phyloP scores from a whole-genome alignment of 371 early-diverging fungal genomes.

The Rhizopus sp. region DNA sequence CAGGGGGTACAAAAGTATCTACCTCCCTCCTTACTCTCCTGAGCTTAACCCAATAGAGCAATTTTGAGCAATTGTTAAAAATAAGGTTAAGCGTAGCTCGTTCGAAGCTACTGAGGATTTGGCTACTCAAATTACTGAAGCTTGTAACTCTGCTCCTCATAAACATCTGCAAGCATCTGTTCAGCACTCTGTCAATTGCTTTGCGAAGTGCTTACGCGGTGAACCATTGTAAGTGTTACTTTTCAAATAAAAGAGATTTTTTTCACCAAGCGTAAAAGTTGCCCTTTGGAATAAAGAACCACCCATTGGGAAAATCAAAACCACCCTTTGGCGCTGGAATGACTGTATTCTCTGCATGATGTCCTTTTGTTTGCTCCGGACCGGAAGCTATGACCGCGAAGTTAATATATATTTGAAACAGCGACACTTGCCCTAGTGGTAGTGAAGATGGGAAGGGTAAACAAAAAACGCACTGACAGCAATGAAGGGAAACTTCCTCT shows the following conservation, averaged over 20 bases:
- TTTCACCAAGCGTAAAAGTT: not conserved
- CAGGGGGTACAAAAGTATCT: constrained; percentile 7
- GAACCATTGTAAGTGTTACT: constrained; percentile 1
- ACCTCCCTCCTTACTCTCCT: constrained; percentile 9
- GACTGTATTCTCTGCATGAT: too few species aligned
- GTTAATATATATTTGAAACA: too few species aligned
- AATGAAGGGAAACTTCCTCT: constrained; percentile 12
- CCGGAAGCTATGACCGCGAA: too few species aligned
- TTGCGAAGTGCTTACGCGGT: constrained; percentile 5
- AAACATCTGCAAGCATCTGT: constrained; percentile 7
- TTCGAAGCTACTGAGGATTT: constrained; percentile 9
- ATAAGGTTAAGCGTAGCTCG: constrained; percentile 11
- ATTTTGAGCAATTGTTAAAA: constrained; percentile 15
- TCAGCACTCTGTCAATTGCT: constrained; percentile 3
- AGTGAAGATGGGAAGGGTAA: not conserved
- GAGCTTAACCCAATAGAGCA: constrained; percentile 5
- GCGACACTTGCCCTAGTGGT: too few species aligned
- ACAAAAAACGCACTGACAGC: not conserved
- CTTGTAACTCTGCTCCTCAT: constrained; percentile 6
- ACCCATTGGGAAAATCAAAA: too few species aligned
- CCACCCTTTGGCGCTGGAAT: too few species aligned
- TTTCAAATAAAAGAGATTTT: not conserved
- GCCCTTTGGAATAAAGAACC: too few species aligned
- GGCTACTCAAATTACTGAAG: constrained; percentile 3
- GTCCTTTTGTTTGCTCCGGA: too few species aligned